Base-by-base conservation (phyloP, 768 basidiomycete species). In the Hebeloma cylindrosporum region DNA sequence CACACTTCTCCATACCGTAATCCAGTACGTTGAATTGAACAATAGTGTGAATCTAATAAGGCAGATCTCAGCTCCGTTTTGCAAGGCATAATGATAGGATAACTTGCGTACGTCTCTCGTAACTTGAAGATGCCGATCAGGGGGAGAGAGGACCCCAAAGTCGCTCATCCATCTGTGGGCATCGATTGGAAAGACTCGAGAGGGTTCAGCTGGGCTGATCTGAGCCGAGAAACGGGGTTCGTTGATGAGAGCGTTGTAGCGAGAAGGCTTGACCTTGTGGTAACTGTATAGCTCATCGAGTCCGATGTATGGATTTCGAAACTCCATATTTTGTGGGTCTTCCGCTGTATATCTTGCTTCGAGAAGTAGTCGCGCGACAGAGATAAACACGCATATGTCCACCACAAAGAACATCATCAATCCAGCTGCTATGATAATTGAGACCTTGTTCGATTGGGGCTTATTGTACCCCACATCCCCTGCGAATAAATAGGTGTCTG, bases 1-100 rank as follows among this genome's bases (percentile, higher is more conserved):
- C 45, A 41, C 61, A 63, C 14, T 54, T 52, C 37, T 63, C 61
- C 61, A 60, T 63, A 18, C 61, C 61, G 43, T 59, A 63, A 54
- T 63, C 61, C 5, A 63, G 44, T 22, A 63, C 45, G 31, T 57
- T 49, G 27, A 59, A 61, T 30, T 63, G 61, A 3, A 47, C 32
- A 1, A 63, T 41, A 11, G 60, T 63, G 32, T 56, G 47, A 10
- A 63, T 42, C 61, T 63, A 33, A 21, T 6, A 31, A 20, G 27
- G 40, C 27, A 23, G 2, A 38, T 11, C 14, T 8, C 7, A 33
- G 25, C 34, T 17, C 17, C 38, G 18, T 31, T 3, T 26, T 10
- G 17, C 37, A 32, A 25, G 30, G 21, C 14, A 31, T 14, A 10
- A 8, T 22, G 30, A 17, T 22, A 26, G 16, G 16, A 33, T 32